Conservation (phyloP, 2,329 filamentous ascomycete genomes). For the Cordyceps pruinosa region DNA sequence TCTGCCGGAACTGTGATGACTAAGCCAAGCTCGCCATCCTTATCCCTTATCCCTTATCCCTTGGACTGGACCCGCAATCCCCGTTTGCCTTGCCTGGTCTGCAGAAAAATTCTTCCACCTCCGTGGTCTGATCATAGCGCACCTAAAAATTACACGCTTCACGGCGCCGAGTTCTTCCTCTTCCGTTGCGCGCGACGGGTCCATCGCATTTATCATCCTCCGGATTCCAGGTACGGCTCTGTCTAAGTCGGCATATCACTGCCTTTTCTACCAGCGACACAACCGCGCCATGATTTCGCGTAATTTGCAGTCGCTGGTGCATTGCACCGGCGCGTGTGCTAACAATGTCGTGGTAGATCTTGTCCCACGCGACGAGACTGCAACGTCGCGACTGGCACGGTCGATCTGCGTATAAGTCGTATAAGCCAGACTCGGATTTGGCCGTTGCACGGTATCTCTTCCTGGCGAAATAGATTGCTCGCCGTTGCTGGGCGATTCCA, state of each 20-base stretch:
- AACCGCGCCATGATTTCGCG: not conserved
- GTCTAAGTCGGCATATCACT: constrained; percentile 27
- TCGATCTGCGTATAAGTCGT: constrained; percentile 1
- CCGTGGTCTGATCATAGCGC: constrained; percentile 15
- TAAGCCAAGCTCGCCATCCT: too few species aligned
- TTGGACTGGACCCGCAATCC: too few species aligned
- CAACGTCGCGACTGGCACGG: constrained; percentile 5
- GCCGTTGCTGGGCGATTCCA: not conserved
- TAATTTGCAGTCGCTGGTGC: not conserved
- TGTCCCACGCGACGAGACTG: constrained; percentile 2
- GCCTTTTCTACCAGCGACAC: constrained; percentile 2
- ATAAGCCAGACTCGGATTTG: not conserved
- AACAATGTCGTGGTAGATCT: constrained; percentile 9
- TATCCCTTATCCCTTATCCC: too few species aligned
- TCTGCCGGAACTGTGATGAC: constrained; percentile 4
- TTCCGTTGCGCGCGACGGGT: constrained; percentile 34
- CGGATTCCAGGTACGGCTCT: constrained; percentile 25
- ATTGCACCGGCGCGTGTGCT: constrained; percentile 2
- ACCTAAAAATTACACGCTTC: constrained; percentile 14
- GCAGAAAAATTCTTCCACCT: constrained; percentile 20
- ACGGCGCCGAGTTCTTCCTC: constrained; percentile 40
- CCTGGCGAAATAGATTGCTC: not conserved
- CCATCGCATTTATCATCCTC: constrained; percentile 39
- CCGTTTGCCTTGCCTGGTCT: not conserved
- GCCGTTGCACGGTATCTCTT: not conserved